Evolutionary conservation across 441 rosid genomes (phyloP), one percentile per base, ranked within the genome.

Genomic region (Adansonia rubrostipa): DNA sequence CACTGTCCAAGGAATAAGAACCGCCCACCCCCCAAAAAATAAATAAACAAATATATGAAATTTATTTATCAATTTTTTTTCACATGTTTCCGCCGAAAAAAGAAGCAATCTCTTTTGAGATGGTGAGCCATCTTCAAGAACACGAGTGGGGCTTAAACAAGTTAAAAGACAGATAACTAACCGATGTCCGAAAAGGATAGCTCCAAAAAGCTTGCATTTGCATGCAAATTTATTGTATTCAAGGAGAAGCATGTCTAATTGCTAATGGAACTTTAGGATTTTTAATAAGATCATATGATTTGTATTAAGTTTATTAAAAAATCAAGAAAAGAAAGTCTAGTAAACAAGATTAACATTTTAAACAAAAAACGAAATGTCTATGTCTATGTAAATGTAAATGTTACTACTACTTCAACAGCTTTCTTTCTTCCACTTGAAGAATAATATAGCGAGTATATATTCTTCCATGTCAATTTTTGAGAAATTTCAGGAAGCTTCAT

Each of bases 401-500:
- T 24, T 24, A 24, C 42, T 61, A 22, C 66, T 4, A 33, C 42
- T 61, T 61, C 11, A 24, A 66, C 72, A 20, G 4, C 5, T 22
- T 6, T 13, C 3, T 7, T 48, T 70, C 58, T 68, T 70, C 44
- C 3, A 15, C 60, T 24, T 22, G 61, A 28, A 51, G 54, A 66
- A 66, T 9, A 42, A 66, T 42, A 17, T 3, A 17, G 53, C 8
- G 9, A 33, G 13, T 3, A 3, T 36, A 1, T 9, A 20, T 10
- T 0, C 20, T 5, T 19, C 7, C 53, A 48, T 50, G 61, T 24
- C 74, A 24, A 20, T 28, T 28, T 24, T 71, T 50, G 17, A 51
- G 61, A 51, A 71, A 71, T 71, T 24, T 50, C 62, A 53, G 45
- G 47, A 71, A 71, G 47, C 62, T 28, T 33, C 68, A 63, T 63